These are phyloP conservation scores for Nicotiana undulata DNA, from an alignment of 257 asterid genomes.

Conservation along the genomic window DNA sequence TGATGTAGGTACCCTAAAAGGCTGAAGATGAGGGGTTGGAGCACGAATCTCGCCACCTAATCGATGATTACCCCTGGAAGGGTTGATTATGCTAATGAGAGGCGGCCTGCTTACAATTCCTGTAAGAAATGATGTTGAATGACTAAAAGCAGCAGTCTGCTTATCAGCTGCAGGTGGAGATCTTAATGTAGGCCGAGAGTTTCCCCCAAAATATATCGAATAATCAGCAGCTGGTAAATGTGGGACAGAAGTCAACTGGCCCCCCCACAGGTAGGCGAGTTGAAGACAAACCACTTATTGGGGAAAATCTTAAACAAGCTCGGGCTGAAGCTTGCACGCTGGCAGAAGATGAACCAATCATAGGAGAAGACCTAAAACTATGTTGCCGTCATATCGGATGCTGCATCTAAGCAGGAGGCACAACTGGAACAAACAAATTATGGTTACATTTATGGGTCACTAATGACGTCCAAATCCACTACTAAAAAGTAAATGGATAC, in stretches of 20 bases:
- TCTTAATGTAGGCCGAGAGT: neutral
- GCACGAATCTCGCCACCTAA: slow-evolving; percentile 6
- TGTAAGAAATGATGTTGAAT: neutral
- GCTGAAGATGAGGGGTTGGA: slow-evolving; percentile 19
- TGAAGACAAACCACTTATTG: slow-evolving; percentile 4
- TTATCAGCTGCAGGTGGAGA: neutral
- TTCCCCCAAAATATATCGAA: neutral
- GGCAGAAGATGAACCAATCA: neutral
- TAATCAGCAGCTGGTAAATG: neutral
- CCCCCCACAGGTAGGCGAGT: neutral
- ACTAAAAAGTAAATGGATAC: too few relatives aligned
- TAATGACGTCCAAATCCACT: too few relatives aligned
- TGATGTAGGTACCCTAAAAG: neutral
- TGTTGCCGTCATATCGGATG: neutral
- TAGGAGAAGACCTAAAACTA: neutral
- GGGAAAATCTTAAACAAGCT: neutral
- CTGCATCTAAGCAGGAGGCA: slow-evolving; percentile 8
- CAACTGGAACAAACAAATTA: slow-evolving; percentile 5
- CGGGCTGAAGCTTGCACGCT: neutral
- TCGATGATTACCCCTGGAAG: slow-evolving; percentile 13
- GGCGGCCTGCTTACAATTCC: neutral
- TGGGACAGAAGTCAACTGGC: neutral
- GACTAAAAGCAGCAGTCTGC: slow-evolving; percentile 3
- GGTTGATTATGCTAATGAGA: slow-evolving; percentile 4
- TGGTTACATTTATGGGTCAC: neutral